Base-by-base conservation (phyloP, 1,139 yeast genomes). In the Debaryomyces sp. region DNA sequence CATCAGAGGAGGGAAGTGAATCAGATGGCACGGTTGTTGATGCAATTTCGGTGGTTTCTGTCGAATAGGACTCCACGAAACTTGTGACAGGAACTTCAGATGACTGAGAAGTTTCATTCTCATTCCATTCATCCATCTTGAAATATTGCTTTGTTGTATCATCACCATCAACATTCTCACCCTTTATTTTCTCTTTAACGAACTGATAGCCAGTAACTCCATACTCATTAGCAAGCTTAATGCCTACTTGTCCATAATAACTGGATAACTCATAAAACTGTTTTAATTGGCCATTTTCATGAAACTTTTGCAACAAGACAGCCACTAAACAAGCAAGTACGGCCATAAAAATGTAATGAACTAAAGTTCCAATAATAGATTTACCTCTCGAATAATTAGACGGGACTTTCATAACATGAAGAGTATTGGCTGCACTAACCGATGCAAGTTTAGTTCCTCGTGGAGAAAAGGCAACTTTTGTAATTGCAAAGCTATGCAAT, bases 401-500 rank as follows among this genome's bases (percentile, higher is more conserved):
- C 3, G 95, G 92, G 22, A 89, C 64, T 50, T 73, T 76, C 50
- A 84, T 70, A 6, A 90, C 83, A 54, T 78, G 82, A 36, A 91
- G 79, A 1, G 90, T 79, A 53, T 88, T 87, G 2, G 96, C 89
- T 2, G 95, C 96, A 42, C 96, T 87, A 0, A 85, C 87, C 13
- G 92, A 81, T 1, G 92, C 96, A 44, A 91, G 70, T 48, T 79
- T 73, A 37, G 79, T 70, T 12, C 94, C 92, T 57, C 83, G 79
- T 8, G 89, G 86, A 13, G 89, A 85, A 52, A 91, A 83, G 0
- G 82, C 74, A 9, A 89, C 81, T 44, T 82, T 78, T 0, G 97
- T 92, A 46, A 92, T 85, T 9, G 96, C 94, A 66, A 89, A 88
- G 7, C 79, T 73, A 64, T 92, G 98, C 43, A 86, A 84, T 52